Base-by-base conservation (phyloP, 352 stramenopile species). In the Phytophthora vignae region DNA sequence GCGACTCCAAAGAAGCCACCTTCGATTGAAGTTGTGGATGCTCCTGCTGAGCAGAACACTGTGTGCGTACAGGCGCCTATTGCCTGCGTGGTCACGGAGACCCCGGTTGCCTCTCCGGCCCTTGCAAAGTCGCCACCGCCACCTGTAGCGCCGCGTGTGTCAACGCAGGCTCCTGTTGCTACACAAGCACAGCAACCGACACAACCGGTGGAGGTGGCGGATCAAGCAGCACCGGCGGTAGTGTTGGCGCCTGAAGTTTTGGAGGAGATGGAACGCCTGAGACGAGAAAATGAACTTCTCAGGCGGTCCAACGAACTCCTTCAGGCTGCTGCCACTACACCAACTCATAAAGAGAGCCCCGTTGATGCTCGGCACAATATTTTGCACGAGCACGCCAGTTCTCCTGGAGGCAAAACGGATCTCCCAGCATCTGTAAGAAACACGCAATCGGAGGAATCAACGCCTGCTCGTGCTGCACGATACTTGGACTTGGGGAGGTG, bases 231-330 rank as follows among this genome's bases (percentile, higher is more conserved):
- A 2, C 12, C 52, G 7, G 31, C 36, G 15, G 10, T 40, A 6
- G 40, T 49, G 12, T 10, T 77, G 22, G 33, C 78, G 4, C 68
- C 69, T 10, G 84, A 85, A 4, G 58, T 93, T 2, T 40, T 91
- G 67, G 67, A 74, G 22, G 86, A 92, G 53, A 90, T 90, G 55
- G 86, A 91, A 55, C 83, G 84, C 1, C 71, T 93, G 15, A 90
- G 82, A 72, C 73, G 74, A 21, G 86, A 93, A 44, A 93, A 93
- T 64, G 81, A 91, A 55, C 67, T 69, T 19, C 73, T 93, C 17
- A 86, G 84, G 15, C 76, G 76, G 17, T 93, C 84, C 17, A 93
- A 93, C 31, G 84, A 90, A 21, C 67, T 81, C 15, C 76, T 92
- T 0, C 81, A 90, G 73, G 83, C 82, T 29, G 74, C 71, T 70